Evolutionary conservation across 1,139 yeast species (phyloP).

Genomic region (Candida pseudoviswanathii): DNA sequence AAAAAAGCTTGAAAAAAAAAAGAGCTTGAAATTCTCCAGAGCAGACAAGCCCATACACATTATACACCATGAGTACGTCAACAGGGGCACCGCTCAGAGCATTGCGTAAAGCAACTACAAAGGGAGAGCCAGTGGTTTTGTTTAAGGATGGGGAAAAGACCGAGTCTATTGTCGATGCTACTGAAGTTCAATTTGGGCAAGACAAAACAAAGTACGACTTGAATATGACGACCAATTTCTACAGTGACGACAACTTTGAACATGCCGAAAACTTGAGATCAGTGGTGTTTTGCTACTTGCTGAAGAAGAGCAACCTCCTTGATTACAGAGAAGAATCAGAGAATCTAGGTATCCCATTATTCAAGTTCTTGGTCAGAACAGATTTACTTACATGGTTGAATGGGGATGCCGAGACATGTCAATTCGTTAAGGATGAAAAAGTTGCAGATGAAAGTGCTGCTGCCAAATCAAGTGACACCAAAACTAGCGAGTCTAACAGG

Average conservation of each 20-base stretch:
- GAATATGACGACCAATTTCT: constrained; percentile 56
- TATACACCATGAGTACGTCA: constrained; percentile 7
- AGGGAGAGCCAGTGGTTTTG: constrained; percentile 27
- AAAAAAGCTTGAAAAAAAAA: background rate
- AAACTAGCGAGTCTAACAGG: constrained; percentile 12
- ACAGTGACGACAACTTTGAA: constrained; percentile 43
- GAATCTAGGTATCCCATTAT: constrained; percentile 62
- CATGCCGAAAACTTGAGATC: constrained; percentile 56
- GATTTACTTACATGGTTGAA: constrained; percentile 81
- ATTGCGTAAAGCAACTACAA: constrained; percentile 28
- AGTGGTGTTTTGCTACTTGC: constrained; percentile 79
- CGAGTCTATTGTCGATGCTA: constrained; percentile 37
- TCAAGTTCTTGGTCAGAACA: constrained; percentile 83
- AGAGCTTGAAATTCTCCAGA: background rate
- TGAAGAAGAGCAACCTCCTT: constrained; percentile 73
- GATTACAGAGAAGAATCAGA: constrained; percentile 81
- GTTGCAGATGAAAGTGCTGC: constrained; percentile 15
- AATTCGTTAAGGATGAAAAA: constrained; percentile 41
- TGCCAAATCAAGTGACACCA: constrained; percentile 10
- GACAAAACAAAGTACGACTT: constrained; percentile 29
- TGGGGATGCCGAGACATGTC: constrained; percentile 63
- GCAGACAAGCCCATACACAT: background rate
- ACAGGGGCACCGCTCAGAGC: constrained; percentile 17
- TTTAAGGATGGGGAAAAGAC: constrained; percentile 19
- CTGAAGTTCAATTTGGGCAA: constrained; percentile 34